Evolutionary conservation across 2,329 filamentous ascomycete species (phyloP), one percentile per base, ranked within the genome.

Genomic region (Pyrenophora teres): DNA sequence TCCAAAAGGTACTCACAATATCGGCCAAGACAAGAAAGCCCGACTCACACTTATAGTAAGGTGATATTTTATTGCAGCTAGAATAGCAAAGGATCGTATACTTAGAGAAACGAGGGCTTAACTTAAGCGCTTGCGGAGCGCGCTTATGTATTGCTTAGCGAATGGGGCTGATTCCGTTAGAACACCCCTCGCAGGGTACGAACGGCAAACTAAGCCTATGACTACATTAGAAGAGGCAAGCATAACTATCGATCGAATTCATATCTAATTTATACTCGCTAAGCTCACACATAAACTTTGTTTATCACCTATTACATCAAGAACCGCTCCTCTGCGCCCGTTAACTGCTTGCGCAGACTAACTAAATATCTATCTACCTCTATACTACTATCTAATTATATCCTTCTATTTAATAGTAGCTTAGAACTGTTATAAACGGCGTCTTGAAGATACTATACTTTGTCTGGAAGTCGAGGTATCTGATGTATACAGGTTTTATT

Each of bases 51-150:
- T 52, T 3, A 40, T 55, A 31, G 43, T 58, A 8, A 55, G 52
- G 44, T 58, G 45, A 33, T 58, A 58, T 37, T 58, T 58, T 31
- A 36, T 58, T 32, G 55, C 51, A 31, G 46, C 51, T 12, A 47
- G 44, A 3, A 43, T 55, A 38, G 47, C 47, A 7, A 55, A 47
- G 27, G 19, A 47, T 36, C 31, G 33, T 19, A 31, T 54, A 13
- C 37, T 50, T n/a, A 43, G 25, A 30, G 52, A 54, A 27, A 43
- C 38, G 8, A 50, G 40, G 32, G 38, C 36, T 16, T 54, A 39
- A 50, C 46, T 42, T 15, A 25, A 46, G 35, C 36, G 37, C 8
- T 46, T 54, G 18, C 40, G 30, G 15, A 16, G 6, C 10, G 42
- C 32, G 19, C 46, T 54, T 13, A 40, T 50, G 35, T 36, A 50